A percentile compares a stretch with the other conserved stretches of the same genome.
phyloP scores from a whole-genome alignment of 2,329 filamentous ascomycete genomes.

The Fusarium multiceps region DNA sequence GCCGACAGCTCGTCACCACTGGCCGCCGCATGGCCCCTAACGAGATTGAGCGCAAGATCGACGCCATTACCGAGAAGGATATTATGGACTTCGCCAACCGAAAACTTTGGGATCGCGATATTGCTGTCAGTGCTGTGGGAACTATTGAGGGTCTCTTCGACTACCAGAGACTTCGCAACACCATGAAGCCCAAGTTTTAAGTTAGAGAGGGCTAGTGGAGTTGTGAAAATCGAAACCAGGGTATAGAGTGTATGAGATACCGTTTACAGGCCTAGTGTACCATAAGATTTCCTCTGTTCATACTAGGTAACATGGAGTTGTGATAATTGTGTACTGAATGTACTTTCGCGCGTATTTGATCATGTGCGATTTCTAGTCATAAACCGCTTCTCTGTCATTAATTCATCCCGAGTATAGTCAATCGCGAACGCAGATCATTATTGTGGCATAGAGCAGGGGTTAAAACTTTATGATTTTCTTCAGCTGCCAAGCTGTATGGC shows the following conservation, averaged over 20 bases:
- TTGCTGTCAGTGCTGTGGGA: conserved; percentile 93
- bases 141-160: conserved; percentile 87
- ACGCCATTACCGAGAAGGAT: conserved; percentile 91
- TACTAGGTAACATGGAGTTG: conserved; percentile 50
- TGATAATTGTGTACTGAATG: conserved; percentile 44
- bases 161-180: conserved; percentile 82
- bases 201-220: conserved; percentile 45
- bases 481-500: neutral
- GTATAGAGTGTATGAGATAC: conserved; percentile 69
- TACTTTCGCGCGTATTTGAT: conserved; percentile 3
- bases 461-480: neutral
- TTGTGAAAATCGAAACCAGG: conserved; percentile 55
- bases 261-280: conserved; percentile 65
- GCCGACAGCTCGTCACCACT: conserved; percentile 97
- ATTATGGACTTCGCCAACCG: conserved; percentile 96
- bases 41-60: conserved; percentile 94
- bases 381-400: neutral
- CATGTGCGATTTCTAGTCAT: neutral
- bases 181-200: conserved; percentile 85
- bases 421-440: neutral
- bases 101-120: conserved; percentile 97
- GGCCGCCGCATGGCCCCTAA: conserved; percentile 89
- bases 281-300: conserved; percentile 62
- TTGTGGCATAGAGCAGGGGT: neutral
- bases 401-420: neutral